Evolutionary conservation across 495 filamentous ascomycete genomes (phyloP).

Genomic region (Aspergillus carlsbadensis): DNA sequence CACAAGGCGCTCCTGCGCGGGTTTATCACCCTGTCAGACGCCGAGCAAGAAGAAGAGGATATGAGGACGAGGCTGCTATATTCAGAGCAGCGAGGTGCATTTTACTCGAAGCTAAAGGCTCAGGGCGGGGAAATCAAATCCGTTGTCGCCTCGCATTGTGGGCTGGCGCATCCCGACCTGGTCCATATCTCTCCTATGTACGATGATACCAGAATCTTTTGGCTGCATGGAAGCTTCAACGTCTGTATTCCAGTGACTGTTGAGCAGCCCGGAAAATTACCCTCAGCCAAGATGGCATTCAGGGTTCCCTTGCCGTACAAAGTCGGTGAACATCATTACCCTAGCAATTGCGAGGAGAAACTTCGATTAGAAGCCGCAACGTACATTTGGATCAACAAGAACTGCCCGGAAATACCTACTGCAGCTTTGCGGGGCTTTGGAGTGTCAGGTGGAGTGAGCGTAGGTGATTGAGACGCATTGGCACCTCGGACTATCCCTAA

Average conservation of each 20-base stretch:
- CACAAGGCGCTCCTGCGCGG: too few species aligned
- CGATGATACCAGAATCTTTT: conserved; percentile 2
- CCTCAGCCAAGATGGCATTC: conserved; percentile 14
- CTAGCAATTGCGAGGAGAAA: conserved; percentile 41
- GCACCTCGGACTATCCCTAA: background rate
- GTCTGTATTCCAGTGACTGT: conserved; percentile 32
- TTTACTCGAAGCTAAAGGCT: too few species aligned
- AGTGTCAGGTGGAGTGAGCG: conserved; percentile 19
- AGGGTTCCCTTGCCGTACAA: conserved; percentile 27
- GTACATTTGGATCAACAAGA: conserved; percentile 34
- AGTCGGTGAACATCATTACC: conserved; percentile 29
- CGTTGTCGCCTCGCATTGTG: too few species aligned
- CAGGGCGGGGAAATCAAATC: too few species aligned
- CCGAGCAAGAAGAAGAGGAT: too few species aligned
- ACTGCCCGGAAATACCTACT: conserved; percentile 31
- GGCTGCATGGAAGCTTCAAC: conserved; percentile 37
- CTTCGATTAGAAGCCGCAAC: conserved; percentile 39
- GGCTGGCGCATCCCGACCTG: too few species aligned
- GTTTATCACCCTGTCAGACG: too few species aligned
- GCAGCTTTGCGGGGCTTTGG: conserved; percentile 37
- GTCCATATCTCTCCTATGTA: too few species aligned
- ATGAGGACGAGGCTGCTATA: too few species aligned
- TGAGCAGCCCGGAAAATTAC: conserved; percentile 13
- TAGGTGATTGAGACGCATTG: conserved; percentile 10
- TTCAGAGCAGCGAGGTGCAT: too few species aligned